phyloP scores from a whole-genome alignment of 495 filamentous ascomycete genomes.

The Aspergillus funiculosus region DNA sequence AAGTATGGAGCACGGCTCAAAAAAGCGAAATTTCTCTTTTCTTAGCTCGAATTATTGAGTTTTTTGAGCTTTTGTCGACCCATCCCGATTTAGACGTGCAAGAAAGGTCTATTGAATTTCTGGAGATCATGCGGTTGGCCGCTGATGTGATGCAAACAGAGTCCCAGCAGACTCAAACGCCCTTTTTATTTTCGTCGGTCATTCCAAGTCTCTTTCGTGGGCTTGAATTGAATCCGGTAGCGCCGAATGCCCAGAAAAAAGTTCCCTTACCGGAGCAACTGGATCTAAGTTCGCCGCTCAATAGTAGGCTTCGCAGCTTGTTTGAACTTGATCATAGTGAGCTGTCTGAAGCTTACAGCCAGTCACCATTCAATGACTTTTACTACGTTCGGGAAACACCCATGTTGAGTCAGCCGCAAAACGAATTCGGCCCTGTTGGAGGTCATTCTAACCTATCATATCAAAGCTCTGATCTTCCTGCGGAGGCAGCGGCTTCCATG shows the following conservation, averaged over 20 bases:
- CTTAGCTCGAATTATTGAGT: constrained; percentile 71
- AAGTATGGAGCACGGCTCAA: constrained; percentile 56
- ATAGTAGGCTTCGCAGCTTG: constrained; percentile 59
- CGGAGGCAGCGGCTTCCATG: constrained; percentile 54
- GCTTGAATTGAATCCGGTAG: constrained; percentile 86
- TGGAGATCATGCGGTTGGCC: constrained; percentile 79
- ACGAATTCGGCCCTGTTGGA: constrained; percentile 15
- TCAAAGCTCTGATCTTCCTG: constrained; percentile 53
- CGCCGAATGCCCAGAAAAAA: constrained; percentile 73
- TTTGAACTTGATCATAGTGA: constrained; percentile 31
- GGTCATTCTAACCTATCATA: constrained; percentile 47
- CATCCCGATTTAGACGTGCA: constrained; percentile 94
- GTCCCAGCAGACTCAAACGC: constrained; percentile 54
- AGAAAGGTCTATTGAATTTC: constrained; percentile 86
- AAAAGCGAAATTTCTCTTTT: constrained; percentile 68
- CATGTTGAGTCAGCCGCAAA: constrained; percentile 29
- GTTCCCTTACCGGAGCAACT: constrained; percentile 72
- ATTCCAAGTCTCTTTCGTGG: constrained; percentile 82
- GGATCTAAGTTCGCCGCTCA: constrained; percentile 74
- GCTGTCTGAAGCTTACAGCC: constrained; percentile 2
- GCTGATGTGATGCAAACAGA: constrained; percentile 71
- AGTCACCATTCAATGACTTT: constrained; percentile 52
- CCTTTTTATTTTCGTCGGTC: constrained; percentile 76
- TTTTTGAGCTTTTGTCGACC: constrained; percentile 66
- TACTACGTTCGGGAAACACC: constrained; percentile 53